A percentile compares a stretch with the other conserved stretches of the same genome.
phyloP scores from a whole-genome alignment of 164 flowering plant species.

The Kalanchoe fedtschenkoi region DNA sequence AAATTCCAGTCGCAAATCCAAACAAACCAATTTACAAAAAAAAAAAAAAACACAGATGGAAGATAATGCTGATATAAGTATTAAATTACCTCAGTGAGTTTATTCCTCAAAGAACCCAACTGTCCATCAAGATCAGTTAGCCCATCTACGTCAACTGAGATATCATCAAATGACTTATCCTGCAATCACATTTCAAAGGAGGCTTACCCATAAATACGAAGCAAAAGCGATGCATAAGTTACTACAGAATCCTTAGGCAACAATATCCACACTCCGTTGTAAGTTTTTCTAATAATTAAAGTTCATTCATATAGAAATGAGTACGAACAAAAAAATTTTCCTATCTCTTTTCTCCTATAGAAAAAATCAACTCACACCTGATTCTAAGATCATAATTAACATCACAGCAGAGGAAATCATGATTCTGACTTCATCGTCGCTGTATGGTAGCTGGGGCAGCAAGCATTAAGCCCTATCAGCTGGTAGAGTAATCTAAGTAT shows the following conservation, averaged over 20 bases:
- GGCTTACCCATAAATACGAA: not conserved
- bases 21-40: not conserved
- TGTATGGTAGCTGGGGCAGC: not conserved
- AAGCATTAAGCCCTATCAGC: not conserved
- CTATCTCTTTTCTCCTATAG: too few species aligned
- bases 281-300: too few species aligned
- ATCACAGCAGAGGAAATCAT: too few species aligned
- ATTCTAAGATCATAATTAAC: too few species aligned
- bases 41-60: not conserved
- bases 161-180: constrained; percentile 26
- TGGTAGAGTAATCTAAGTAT: not conserved
- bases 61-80: not conserved
- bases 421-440: too few species aligned
- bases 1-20: not conserved
- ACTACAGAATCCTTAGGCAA: not conserved
- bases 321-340: too few species aligned
- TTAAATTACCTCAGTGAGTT: constrained; percentile 39
- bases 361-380: too few species aligned
- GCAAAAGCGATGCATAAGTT: not conserved
- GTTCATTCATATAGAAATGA: too few species aligned
- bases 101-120: constrained; percentile 47
- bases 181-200: constrained; percentile 7
- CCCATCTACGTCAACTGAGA: constrained; percentile 20
- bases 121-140: constrained; percentile 37
- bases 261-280: not conserved